Base-by-base conservation (phyloP, 192 early-diverging fungal species). In the Podila epigama region DNA sequence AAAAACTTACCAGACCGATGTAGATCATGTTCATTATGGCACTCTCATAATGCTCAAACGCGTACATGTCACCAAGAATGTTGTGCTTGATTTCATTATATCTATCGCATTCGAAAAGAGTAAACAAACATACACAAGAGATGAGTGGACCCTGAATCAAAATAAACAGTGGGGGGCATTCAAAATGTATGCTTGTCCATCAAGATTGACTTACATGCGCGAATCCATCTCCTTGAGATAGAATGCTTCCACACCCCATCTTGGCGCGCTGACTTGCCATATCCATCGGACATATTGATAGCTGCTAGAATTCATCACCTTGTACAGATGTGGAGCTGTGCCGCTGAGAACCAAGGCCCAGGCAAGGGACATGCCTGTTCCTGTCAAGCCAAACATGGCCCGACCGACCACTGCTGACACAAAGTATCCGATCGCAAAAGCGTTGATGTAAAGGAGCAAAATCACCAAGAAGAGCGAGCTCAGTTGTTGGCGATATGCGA, bases 231-330 rank as follows among this genome's bases (percentile, higher is more conserved):
- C 89, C 44, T 81, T 80, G 35, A 90, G 58, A 63, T 83, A 90
- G 27, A 82, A 79, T 13, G 89, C 82, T 67, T 90, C 89, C 40
- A 90, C 81, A 13, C 78, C 83, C 84, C 85, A 90, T 11, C 89
- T 81, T 22, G 87, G 89, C 2, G 89, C 87, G 36, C 62, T 65
- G 31, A 72, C 40, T 31, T 63, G 20, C 89, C 89, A 90, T 3
- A 90, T 13, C 83, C 85, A 90, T 37, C 69, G 59, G 57, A 90
- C 51, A 20, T 57, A 53, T 5, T 39, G 48, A 41, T 75, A 83
- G n/a, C 54, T 50, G 18, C 5, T 10, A 54, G 29, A 55, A 34
- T 12, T 56, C 37, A 64, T 44, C 32, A 89, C 83, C 31, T 81
- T 69, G 25, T 58, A 66, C 31, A 88, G 67, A 22, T 71, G 67